phyloP scores from a whole-genome alignment of 805 yeast species.

The Saturnispora ahearnii region DNA sequence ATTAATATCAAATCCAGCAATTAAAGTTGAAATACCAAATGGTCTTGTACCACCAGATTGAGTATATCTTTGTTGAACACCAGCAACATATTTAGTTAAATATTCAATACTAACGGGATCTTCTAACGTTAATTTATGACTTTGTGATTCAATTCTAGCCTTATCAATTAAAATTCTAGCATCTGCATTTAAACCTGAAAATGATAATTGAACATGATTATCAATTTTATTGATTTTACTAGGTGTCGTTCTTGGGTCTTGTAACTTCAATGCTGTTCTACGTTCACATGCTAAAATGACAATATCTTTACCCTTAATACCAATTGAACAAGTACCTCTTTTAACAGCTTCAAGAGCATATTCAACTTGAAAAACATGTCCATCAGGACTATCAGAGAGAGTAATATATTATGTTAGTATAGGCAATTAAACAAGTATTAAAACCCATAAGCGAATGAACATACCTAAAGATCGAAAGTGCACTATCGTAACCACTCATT shows the following conservation, averaged over 20 bases:
- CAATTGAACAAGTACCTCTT: constrained; percentile 97
- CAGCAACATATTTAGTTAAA: constrained; percentile 91
- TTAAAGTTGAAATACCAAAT: constrained; percentile 89
- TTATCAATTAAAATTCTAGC: constrained; percentile 90
- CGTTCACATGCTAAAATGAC: constrained; percentile 96
- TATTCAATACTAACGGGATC: constrained; percentile 90
- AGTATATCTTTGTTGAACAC: constrained; percentile 93
- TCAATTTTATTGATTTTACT: constrained; percentile 88
- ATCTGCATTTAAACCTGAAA: constrained; percentile 98
- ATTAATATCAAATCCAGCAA: constrained; percentile 90
- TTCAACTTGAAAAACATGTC: constrained; percentile 98
- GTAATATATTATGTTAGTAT: constrained; percentile 26
- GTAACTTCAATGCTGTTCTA: constrained; percentile 88
- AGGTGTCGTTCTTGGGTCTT: constrained; percentile 94
- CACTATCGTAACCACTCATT: constrained; percentile 99
- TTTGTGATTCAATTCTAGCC: constrained; percentile 95
- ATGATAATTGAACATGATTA: constrained; percentile 82
- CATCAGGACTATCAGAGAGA: constrained; percentile 54
- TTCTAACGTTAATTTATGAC: constrained; percentile 86
- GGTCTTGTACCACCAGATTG: constrained; percentile 99
- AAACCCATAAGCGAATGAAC: constrained; percentile 24
- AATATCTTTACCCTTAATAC: constrained; percentile 80
- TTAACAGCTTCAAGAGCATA: constrained; percentile 97
- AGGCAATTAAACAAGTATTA: constrained; percentile 6
- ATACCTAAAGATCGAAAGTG: constrained; percentile 90